Evolutionary conservation across 1,139 yeast genomes (phyloP).

Genomic region (Ashbya aceris): DNA sequence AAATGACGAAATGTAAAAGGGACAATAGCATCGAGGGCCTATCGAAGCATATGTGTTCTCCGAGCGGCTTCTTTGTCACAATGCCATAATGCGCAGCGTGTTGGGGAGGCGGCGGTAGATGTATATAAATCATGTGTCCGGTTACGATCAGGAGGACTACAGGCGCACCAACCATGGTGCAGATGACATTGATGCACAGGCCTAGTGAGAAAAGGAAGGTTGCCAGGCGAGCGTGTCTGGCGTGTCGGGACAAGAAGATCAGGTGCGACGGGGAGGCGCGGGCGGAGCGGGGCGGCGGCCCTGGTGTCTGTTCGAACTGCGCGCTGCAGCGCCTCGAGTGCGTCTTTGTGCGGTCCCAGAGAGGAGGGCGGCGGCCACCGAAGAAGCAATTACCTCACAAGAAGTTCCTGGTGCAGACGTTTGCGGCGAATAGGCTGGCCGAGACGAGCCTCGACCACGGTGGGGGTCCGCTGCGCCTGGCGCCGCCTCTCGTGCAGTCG

Average conservation of each 20-base stretch:
- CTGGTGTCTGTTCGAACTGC: constrained; percentile 36
- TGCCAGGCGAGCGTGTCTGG: constrained; percentile 43
- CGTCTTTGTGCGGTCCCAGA: constrained; percentile 40
- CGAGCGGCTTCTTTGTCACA: too few relatives aligned
- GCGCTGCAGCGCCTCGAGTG: constrained; percentile 35
- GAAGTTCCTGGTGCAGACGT: neutral
- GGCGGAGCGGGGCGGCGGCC: neutral
- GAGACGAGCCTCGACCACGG: neutral
- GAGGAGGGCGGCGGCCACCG: constrained; percentile 39
- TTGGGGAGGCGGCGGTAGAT: too few relatives aligned
- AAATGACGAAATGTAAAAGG: too few relatives aligned
- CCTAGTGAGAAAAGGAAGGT: constrained; percentile 23
- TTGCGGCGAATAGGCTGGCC: neutral
- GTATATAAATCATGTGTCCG: too few relatives aligned
- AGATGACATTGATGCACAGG: neutral
- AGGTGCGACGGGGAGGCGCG: constrained; percentile 43
- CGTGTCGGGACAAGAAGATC: constrained; percentile 43
- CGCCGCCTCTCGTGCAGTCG: neutral
- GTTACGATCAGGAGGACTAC: too few relatives aligned
- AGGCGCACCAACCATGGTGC: too few relatives aligned
- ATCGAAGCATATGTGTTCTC: too few relatives aligned
- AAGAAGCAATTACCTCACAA: constrained; percentile 15
- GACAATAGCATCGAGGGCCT: too few relatives aligned
- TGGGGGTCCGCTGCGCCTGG: neutral
- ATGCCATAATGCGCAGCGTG: too few relatives aligned